Percentiles rank a stretch among this genome's conserved stretches.
These are phyloP conservation scores for Allium sativum DNA, from an alignment of 106 monocot genomes.

Conservation along the genomic window DNA sequence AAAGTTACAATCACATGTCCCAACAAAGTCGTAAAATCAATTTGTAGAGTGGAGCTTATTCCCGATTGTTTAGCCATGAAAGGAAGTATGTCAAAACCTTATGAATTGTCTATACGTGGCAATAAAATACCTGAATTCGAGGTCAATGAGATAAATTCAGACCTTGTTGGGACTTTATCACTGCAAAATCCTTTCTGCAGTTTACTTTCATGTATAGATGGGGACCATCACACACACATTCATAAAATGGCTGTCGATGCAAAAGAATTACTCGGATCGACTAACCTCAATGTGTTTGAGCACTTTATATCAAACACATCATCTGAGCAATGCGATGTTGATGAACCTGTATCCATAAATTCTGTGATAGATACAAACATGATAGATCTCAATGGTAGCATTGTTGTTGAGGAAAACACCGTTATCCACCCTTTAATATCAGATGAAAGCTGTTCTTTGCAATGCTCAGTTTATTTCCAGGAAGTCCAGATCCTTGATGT, in stretches of 20 bases:
- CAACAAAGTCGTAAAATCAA: slow-evolving; percentile 26
- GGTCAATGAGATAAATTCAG: slow-evolving; percentile 32
- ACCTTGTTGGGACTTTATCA: slow-evolving; percentile 18
- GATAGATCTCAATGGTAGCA: slow-evolving; percentile 31
- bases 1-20: slow-evolving; percentile 31
- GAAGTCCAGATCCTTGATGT: slow-evolving; percentile 66
- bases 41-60: slow-evolving; percentile 41
- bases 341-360: slow-evolving; percentile 21
- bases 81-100: slow-evolving; percentile 10
- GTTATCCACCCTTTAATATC: slow-evolving; percentile 27
- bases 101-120: slow-evolving; percentile 7
- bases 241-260: slow-evolving; percentile 23
- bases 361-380: slow-evolving; percentile 56
- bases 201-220: slow-evolving; percentile 28
- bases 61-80: slow-evolving; percentile 16
- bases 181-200: slow-evolving; percentile 25
- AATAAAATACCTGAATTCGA: slow-evolving; percentile 48
- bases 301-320: slow-evolving; percentile 15
- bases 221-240: slow-evolving; percentile 4
- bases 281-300: slow-evolving; percentile 25
- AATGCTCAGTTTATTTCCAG: slow-evolving; percentile 48
- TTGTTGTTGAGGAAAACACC: slow-evolving; percentile 34
- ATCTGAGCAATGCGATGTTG: slow-evolving; percentile 15
- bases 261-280: slow-evolving; percentile 30
- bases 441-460: slow-evolving; percentile 34